A percentile compares a stretch with the other conserved stretches of the same genome.
Conservation (phyloP, 768 basidiomycete genomes). For the Baorangia bicolor region DNA sequence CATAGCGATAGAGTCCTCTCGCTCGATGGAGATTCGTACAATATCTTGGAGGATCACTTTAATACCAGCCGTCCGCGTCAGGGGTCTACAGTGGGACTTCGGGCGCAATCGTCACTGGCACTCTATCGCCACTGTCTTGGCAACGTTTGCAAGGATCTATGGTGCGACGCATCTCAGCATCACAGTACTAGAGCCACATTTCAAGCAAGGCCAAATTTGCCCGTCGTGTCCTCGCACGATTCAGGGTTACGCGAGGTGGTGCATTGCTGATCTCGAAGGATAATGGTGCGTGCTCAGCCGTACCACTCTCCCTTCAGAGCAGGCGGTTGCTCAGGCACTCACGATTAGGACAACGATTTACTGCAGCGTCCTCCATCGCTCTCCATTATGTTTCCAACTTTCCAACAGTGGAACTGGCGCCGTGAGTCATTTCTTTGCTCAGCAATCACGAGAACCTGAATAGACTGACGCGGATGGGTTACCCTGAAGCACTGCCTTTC, state of each 20-base stretch:
- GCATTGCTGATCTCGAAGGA: neutral
- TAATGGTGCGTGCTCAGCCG: neutral
- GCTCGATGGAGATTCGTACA: neutral
- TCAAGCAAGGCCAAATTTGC: slow-evolving; percentile 7
- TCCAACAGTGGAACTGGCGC: neutral
- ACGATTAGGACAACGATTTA: neutral
- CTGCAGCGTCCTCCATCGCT: neutral
- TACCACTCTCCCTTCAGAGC: neutral
- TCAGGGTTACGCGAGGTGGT: neutral
- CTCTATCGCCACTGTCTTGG: neutral
- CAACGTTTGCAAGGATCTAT: neutral
- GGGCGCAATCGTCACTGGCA: neutral
- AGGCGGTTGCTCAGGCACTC: too few relatives aligned
- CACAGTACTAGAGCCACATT: neutral
- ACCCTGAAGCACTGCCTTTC: slow-evolving; percentile 10
- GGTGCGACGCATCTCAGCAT: neutral
- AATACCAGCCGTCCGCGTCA: neutral
- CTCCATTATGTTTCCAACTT: neutral
- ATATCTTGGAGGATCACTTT: neutral
- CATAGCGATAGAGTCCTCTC: neutral
- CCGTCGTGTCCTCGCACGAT: slow-evolving; percentile 1
- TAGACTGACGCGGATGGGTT: neutral
- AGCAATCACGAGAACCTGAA: neutral
- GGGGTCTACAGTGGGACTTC: neutral
- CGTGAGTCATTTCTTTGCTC: neutral